Conservation (phyloP, 1,139 yeast species). For the Candida sojae region DNA sequence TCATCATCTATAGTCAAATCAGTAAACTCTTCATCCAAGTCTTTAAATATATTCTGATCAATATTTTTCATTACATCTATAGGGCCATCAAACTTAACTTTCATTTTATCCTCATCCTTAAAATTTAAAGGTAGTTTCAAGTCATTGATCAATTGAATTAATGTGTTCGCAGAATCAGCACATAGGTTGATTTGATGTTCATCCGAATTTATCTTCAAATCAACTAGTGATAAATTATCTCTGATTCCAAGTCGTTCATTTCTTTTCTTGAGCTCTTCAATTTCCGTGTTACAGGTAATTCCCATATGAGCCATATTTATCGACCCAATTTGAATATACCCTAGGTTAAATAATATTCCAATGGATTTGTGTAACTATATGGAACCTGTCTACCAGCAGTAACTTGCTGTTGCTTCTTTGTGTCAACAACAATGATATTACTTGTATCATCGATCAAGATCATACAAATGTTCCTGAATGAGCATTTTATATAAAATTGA, state of each 20-base stretch:
- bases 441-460: slow-evolving; percentile 59
- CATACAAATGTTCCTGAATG: slow-evolving; percentile 46
- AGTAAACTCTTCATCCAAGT: slow-evolving; percentile 12
- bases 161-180: slow-evolving; percentile 81
- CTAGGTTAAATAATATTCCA: slow-evolving; percentile 22
- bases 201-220: slow-evolving; percentile 52
- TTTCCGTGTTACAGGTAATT: slow-evolving; percentile 31
- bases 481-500: slow-evolving; percentile 40
- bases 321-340: slow-evolving; percentile 48
- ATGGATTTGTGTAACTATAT: slow-evolving; percentile 18
- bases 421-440: slow-evolving; percentile 26
- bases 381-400: slow-evolving; percentile 4
- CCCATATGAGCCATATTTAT: slow-evolving; percentile 46
- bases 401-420: slow-evolving; percentile 9
- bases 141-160: slow-evolving; percentile 68
- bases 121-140: slow-evolving; percentile 67
- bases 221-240: slow-evolving; percentile 30
- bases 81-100: slow-evolving; percentile 31
- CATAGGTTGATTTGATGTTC: slow-evolving; percentile 60
- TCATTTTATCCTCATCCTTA: slow-evolving; percentile 57
- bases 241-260: slow-evolving; percentile 22
- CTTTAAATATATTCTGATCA: slow-evolving; percentile 24
- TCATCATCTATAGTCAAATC: slow-evolving; percentile 12
- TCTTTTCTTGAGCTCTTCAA: slow-evolving; percentile 22
- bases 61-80: slow-evolving; percentile 53